These are phyloP conservation scores for Diutina rugosa DNA, from an alignment of 1,139 yeast genomes.

Conservation along the genomic window DNA sequence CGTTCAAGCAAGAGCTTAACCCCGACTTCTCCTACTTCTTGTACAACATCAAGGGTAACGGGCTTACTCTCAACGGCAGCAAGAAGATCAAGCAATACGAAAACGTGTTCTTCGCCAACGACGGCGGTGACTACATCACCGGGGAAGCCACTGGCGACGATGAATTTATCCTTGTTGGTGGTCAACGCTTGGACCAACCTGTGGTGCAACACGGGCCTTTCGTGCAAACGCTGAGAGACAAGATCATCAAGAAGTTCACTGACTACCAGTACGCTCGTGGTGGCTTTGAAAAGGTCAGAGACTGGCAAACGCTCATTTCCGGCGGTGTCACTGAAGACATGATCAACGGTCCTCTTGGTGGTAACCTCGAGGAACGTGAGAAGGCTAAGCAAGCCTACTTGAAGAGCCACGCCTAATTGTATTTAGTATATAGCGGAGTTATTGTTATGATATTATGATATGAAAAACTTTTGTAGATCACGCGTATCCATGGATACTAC, in stretches of 20 bases:
- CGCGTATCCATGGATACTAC: too few relatives aligned
- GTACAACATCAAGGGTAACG: conserved; percentile 53
- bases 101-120: conserved; percentile 51
- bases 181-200: conserved; percentile 62
- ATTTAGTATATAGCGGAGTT: neutral
- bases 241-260: conserved; percentile 52
- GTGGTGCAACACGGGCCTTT: conserved; percentile 87
- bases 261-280: conserved; percentile 58
- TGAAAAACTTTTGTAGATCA: neutral
- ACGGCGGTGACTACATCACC: conserved; percentile 39
- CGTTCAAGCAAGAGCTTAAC: conserved; percentile 49
- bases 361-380: conserved; percentile 21
- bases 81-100: conserved; percentile 25
- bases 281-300: conserved; percentile 61
- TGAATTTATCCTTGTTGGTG: conserved; percentile 63
- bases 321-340: conserved; percentile 40
- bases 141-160: conserved; percentile 21
- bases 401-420: neutral
- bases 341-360: conserved; percentile 27
- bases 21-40: conserved; percentile 58
- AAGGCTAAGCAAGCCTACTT: conserved; percentile 16
- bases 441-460: neutral
- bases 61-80: conserved; percentile 33
- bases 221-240: conserved; percentile 53
- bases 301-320: conserved; percentile 60